phyloP scores from a whole-genome alignment of 768 basidiomycete species.

The Trametes punicea region DNA sequence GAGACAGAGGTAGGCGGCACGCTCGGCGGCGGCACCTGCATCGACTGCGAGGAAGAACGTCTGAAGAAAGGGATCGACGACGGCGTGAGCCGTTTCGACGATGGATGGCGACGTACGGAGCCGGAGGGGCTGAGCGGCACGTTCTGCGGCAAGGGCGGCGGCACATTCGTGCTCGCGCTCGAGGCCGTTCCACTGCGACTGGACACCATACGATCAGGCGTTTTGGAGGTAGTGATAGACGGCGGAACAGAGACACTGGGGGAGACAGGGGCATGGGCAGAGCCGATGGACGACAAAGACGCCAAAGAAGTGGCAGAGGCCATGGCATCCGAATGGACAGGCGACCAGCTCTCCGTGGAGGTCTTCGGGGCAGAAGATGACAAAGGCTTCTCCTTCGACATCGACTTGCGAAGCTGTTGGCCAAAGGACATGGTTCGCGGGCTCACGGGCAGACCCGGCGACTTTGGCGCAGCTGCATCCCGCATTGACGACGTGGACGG shows the following conservation, averaged over 20 bases:
- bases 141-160: constrained; percentile 52
- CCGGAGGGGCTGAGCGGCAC: constrained; percentile 71
- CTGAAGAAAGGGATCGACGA: constrained; percentile 94
- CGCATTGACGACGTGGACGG: constrained; percentile 56
- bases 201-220: constrained; percentile 57
- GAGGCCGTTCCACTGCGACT: constrained; percentile 77
- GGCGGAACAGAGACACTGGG: constrained; percentile 26
- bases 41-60: constrained; percentile 85
- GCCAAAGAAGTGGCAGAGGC: constrained; percentile 71
- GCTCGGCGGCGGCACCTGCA: constrained; percentile 56
- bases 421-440: constrained; percentile 66
- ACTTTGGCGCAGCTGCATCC: constrained; percentile 40
- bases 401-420: constrained; percentile 64
- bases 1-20: constrained; percentile 34
- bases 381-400: constrained; percentile 60
- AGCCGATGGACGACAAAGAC: constrained; percentile 72
- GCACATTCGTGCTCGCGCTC: constrained; percentile 67
- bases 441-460: constrained; percentile 58
- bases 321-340: constrained; percentile 74
- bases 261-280: constrained; percentile 46
- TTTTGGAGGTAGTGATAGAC: constrained; percentile 46
- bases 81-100: constrained; percentile 77
- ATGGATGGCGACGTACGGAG: constrained; percentile 64
- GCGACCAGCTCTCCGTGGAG: constrained; percentile 50
- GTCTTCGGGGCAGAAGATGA: constrained; percentile 43